These are phyloP conservation scores for Saxispiralis lemnorum DNA, from an alignment of 495 filamentous ascomycete species.

Conservation along the genomic window DNA sequence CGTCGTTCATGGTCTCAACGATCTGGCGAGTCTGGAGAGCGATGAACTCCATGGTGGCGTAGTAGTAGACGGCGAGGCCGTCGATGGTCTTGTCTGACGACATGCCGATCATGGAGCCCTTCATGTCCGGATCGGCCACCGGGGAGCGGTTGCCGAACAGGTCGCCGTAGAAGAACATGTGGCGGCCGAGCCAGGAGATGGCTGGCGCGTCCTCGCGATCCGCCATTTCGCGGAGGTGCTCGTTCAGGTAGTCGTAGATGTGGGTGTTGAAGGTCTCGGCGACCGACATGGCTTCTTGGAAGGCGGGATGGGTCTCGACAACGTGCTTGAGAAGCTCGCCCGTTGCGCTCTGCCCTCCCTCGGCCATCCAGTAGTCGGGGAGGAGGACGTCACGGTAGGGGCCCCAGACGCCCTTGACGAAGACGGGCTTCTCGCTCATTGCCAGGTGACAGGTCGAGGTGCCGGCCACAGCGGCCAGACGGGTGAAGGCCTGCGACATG, in stretches of 20 bases:
- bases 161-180: slow-evolving; percentile 97
- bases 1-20: slow-evolving; percentile 72
- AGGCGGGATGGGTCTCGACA: slow-evolving; percentile 81
- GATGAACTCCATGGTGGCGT: slow-evolving; percentile 90
- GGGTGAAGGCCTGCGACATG: slow-evolving; percentile 75
- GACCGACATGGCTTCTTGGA: slow-evolving; percentile 54
- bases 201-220: slow-evolving; percentile 48
- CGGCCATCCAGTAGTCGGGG: slow-evolving; percentile 83
- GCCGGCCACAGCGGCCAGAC: slow-evolving; percentile 86
- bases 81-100: slow-evolving; percentile 71
- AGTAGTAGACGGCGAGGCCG: slow-evolving; percentile 77
- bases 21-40: slow-evolving; percentile 92
- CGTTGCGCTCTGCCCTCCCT: slow-evolving; percentile 89
- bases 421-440: slow-evolving; percentile 80
- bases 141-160: slow-evolving; percentile 95
- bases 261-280: slow-evolving; percentile 62
- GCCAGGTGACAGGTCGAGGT: slow-evolving; percentile 94
- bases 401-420: slow-evolving; percentile 89
- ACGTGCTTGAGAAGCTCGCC: slow-evolving; percentile 86
- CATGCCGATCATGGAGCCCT: slow-evolving; percentile 69
- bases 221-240: slow-evolving; percentile 61
- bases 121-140: slow-evolving; percentile 81
- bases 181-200: slow-evolving; percentile 68
- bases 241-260: slow-evolving; percentile 88
- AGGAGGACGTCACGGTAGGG: slow-evolving; percentile 88